Conservation (phyloP, 257 asterid species). For the Plantago major region DNA sequence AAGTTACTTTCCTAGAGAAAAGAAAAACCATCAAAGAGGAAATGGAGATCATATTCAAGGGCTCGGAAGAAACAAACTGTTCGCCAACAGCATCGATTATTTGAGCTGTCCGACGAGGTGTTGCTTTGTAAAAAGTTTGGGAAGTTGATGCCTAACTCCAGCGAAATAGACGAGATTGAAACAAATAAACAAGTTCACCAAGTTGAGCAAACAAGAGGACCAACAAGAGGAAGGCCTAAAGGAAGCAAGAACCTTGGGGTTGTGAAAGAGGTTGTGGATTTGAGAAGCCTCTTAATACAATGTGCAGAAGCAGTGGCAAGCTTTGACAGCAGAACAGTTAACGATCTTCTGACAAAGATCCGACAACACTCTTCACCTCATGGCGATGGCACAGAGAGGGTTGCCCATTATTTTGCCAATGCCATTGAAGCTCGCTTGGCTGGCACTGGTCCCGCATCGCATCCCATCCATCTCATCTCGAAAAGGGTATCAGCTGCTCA, state of each 20-base stretch:
- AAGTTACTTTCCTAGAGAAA: background rate
- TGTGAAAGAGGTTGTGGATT: slow-evolving; percentile 48
- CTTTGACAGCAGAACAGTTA: slow-evolving; percentile 57
- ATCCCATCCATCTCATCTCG: slow-evolving; percentile 16
- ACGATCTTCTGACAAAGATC: slow-evolving; percentile 59
- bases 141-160: background rate
- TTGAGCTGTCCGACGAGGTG: slow-evolving; percentile 7
- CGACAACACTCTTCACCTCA: slow-evolving; percentile 44
- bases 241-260: slow-evolving; percentile 32
- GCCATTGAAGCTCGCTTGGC: slow-evolving; percentile 54
- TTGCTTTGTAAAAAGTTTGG: background rate
- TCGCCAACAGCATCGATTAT: slow-evolving; percentile 2
- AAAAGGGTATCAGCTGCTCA: slow-evolving; percentile 38
- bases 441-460: slow-evolving; percentile 31
- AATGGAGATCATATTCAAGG: background rate
- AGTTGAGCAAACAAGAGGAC: background rate
- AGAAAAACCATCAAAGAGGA: background rate
- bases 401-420: slow-evolving; percentile 41
- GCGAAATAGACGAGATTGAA: background rate
- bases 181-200: background rate
- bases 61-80: background rate
- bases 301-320: slow-evolving; percentile 85
- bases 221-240: slow-evolving; percentile 5
- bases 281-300: slow-evolving; percentile 59
- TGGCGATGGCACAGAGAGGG: slow-evolving; percentile 51